Base-by-base conservation (phyloP, 1,284 basidiomycete species). In the Xerocomus amazonicus region DNA sequence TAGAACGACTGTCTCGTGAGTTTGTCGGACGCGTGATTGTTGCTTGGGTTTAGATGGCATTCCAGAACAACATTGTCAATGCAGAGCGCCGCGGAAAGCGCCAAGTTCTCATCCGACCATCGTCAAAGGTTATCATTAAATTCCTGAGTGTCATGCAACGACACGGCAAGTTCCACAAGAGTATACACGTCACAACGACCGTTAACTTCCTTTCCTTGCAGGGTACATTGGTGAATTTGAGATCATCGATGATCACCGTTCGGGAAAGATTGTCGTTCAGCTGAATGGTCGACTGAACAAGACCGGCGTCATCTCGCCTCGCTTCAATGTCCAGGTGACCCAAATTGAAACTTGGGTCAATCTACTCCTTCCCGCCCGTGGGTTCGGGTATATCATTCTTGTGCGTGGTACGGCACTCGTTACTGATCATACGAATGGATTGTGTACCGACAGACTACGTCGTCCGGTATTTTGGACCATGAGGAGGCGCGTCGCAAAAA, bases 221-320 rank as follows among this genome's bases (percentile, higher is more conserved):
- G 95, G 94, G 56, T 98, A 98, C 83, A 97, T 98, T 59, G 94
- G 94, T 66, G 96, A 99, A 78, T 99, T 99, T 70, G 96, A 98
- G 76, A 91, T 97, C 74, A 89, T 99, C 69, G 97, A 99, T 69
- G 97, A 99, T 79, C 97, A 99, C 76, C 94, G 97, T 57, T 88
- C 93, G 14, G 94, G 94, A 69, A 99, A 99, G 79, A 92, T 99
- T 61, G 95, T 99, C 63, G 84, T 99, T 61, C 94, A 99, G 76
- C 86, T 99, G 56, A 98, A 97, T 71, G 97, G 97, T 53, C 91
- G 94, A 55, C 83, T 99, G 63, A 99, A 99, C 85, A 99, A 99
- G 80, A 87, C 85, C 17, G 97, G 96, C 69, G 97, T 99, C 68
- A 97, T 99, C 76, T 98, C 96, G 31, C 95, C 95, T 42, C 87